These are phyloP conservation scores for Tetracladium setigerum DNA, from an alignment of 495 filamentous ascomycete genomes.

Conservation along the genomic window DNA sequence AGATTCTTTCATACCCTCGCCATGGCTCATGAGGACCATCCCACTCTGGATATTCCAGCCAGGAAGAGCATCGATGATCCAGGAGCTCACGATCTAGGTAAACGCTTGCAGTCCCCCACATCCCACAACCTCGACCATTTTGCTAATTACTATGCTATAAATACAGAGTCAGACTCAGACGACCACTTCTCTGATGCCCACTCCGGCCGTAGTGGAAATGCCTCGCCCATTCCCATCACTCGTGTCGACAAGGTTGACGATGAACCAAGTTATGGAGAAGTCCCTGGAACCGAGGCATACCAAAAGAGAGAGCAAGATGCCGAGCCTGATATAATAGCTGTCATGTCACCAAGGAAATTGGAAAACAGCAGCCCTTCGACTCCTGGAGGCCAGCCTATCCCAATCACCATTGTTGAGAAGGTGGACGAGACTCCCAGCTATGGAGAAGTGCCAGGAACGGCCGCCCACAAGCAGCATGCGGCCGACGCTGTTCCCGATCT, in stretches of 20 bases:
- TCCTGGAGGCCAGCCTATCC: constrained; percentile 56
- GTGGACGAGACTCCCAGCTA: constrained; percentile 49
- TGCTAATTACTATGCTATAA: constrained; percentile 3
- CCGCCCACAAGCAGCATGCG: constrained; percentile 13
- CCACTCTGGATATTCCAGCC: constrained; percentile 56
- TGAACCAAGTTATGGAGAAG: constrained; percentile 69
- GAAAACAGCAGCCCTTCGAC: constrained; percentile 28
- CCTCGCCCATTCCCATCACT: constrained; percentile 70
- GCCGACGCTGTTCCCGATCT: constrained; percentile 21
- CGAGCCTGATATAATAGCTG: constrained; percentile 58
- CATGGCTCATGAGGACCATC: constrained; percentile 29
- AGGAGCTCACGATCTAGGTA: constrained; percentile 79
- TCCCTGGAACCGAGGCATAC: constrained; percentile 78
- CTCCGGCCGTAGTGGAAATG: constrained; percentile 42
- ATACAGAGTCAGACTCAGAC: constrained; percentile 59
- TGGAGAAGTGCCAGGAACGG: constrained; percentile 17
- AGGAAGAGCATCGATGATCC: constrained; percentile 63
- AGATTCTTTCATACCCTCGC: constrained; percentile 3
- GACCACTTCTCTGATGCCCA: constrained; percentile 91
- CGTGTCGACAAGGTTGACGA: constrained; percentile 75
- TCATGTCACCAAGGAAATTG: constrained; percentile 39
- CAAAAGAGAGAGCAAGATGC: constrained; percentile 72
- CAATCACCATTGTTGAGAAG: constrained; percentile 77
- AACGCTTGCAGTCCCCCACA: not conserved
- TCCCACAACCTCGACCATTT: not conserved